These are phyloP conservation scores for Stagonosporopsis tanaceti DNA, from an alignment of 2,329 filamentous ascomycete species.

Conservation along the genomic window DNA sequence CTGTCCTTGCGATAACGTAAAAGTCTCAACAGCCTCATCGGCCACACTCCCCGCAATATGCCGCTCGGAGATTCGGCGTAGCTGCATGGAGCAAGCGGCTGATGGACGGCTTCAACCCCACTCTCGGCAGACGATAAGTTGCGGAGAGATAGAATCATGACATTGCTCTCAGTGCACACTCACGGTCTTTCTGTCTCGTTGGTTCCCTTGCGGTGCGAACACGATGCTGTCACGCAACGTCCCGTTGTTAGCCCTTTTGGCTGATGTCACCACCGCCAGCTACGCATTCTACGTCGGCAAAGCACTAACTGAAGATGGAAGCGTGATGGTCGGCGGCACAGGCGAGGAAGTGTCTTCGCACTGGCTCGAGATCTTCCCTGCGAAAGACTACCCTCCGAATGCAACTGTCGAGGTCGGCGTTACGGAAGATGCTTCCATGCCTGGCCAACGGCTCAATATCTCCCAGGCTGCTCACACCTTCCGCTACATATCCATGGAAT, in stretches of 20 bases:
- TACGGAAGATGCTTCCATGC: conserved; percentile 50
- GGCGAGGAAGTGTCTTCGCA: conserved; percentile 59
- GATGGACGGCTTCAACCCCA: conserved; percentile 12
- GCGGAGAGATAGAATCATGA: neutral
- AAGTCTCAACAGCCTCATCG: neutral
- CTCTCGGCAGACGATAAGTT: conserved; percentile 15
- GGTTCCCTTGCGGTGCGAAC: neutral
- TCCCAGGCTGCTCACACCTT: conserved; percentile 46
- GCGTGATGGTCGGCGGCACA: conserved; percentile 56
- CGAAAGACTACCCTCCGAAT: conserved; percentile 51
- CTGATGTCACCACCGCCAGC: conserved; percentile 45
- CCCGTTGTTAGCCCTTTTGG: conserved; percentile 19
- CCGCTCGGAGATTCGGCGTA: conserved; percentile 11
- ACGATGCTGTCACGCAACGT: conserved; percentile 17
- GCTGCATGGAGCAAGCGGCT: conserved; percentile 7
- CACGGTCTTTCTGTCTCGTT: neutral
- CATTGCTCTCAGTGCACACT: neutral
- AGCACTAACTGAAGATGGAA: conserved; percentile 53
- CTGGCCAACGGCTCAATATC: conserved; percentile 46
- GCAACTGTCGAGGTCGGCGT: conserved; percentile 56
- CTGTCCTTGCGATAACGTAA: too few species aligned
- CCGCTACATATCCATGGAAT: conserved; percentile 50
- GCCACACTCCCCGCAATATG: neutral
- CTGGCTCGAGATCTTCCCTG: conserved; percentile 58
- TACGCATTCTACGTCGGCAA: conserved; percentile 60